Percentiles rank a stretch among this genome's conserved stretches.
phyloP scores from a whole-genome alignment of 495 filamentous ascomycete species.

The Copromyces sp. region DNA sequence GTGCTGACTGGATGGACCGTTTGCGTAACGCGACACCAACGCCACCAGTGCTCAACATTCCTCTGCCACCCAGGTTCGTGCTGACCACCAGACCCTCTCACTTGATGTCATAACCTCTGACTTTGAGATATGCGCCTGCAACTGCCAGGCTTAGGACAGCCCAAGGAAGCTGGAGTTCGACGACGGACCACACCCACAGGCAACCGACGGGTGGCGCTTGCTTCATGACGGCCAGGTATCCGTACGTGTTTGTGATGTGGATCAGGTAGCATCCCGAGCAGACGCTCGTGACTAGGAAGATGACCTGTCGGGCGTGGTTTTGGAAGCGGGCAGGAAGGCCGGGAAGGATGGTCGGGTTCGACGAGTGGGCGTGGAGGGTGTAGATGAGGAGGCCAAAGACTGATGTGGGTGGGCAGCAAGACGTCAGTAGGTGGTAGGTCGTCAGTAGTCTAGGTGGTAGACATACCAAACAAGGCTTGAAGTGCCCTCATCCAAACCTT shows the following conservation, averaged over 20 bases:
- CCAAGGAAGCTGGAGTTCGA: constrained; percentile 69
- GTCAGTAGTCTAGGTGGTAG: background rate
- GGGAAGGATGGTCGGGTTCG: constrained; percentile 28
- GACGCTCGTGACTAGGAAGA: constrained; percentile 49
- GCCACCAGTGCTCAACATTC: background rate
- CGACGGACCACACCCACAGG: constrained; percentile 86
- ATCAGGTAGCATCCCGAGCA: constrained; percentile 66
- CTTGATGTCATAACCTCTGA: constrained; percentile 53
- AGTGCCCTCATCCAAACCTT: constrained; percentile 42
- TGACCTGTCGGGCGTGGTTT: constrained; percentile 40
- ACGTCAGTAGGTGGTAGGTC: background rate
- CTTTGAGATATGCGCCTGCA: constrained; percentile 57
- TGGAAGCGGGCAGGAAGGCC: constrained; percentile 34
- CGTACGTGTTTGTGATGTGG: constrained; percentile 62
- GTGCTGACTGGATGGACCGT: background rate
- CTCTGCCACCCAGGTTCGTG: background rate
- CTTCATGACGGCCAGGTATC: constrained; percentile 88
- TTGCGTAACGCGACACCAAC: background rate
- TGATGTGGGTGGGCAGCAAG: constrained; percentile 12
- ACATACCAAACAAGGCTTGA: constrained; percentile 42
- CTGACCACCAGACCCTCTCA: constrained; percentile 9
- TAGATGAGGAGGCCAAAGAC: constrained; percentile 54
- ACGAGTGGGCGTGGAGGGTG: constrained; percentile 45
- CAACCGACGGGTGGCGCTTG: constrained; percentile 79
- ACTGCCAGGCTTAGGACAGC: constrained; percentile 51